These are phyloP conservation scores for Lipomyces anomalus DNA, from an alignment of 805 yeast species.

Conservation along the genomic window DNA sequence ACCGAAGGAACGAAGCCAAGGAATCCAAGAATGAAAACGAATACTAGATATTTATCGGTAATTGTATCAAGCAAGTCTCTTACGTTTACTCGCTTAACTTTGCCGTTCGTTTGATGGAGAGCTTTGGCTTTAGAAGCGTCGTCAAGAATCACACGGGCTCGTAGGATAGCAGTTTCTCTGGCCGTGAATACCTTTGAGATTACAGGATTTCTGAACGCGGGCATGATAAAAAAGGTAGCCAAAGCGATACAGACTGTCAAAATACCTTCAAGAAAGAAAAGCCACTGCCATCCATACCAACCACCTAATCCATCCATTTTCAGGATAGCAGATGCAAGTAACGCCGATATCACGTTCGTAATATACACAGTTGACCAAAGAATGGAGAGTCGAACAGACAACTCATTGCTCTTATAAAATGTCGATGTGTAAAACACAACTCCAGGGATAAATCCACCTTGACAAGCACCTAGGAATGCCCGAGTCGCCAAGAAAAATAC, in stretches of 20 bases:
- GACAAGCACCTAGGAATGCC: slow-evolving; percentile 49
- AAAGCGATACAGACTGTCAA: slow-evolving; percentile 49
- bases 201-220: slow-evolving; percentile 33
- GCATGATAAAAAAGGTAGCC: slow-evolving; percentile 42
- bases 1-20: slow-evolving; percentile 39
- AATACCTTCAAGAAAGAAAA: slow-evolving; percentile 57
- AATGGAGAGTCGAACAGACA: slow-evolving; percentile 51
- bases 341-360: slow-evolving; percentile 42
- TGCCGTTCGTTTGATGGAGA: slow-evolving; percentile 35
- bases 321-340: slow-evolving; percentile 51
- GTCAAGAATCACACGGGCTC: slow-evolving; percentile 54
- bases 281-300: slow-evolving; percentile 58
- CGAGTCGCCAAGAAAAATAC: slow-evolving; percentile 45
- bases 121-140: slow-evolving; percentile 59
- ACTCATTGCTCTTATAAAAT: slow-evolving; percentile 55
- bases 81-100: slow-evolving; percentile 46
- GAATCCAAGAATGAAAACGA: slow-evolving; percentile 46
- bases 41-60: slow-evolving; percentile 49
- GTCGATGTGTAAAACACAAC: slow-evolving; percentile 57
- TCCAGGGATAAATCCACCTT: slow-evolving; percentile 68
- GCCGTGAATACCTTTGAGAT: slow-evolving; percentile 36
- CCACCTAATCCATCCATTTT: slow-evolving; percentile 45
- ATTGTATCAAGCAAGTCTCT: slow-evolving; percentile 40
- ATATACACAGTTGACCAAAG: slow-evolving; percentile 54
- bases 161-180: slow-evolving; percentile 52